Percentiles rank a stretch among this genome's conserved stretches.
phyloP scores from a whole-genome alignment of 441 rosid genomes.

The Pelargonium fulgidum region DNA sequence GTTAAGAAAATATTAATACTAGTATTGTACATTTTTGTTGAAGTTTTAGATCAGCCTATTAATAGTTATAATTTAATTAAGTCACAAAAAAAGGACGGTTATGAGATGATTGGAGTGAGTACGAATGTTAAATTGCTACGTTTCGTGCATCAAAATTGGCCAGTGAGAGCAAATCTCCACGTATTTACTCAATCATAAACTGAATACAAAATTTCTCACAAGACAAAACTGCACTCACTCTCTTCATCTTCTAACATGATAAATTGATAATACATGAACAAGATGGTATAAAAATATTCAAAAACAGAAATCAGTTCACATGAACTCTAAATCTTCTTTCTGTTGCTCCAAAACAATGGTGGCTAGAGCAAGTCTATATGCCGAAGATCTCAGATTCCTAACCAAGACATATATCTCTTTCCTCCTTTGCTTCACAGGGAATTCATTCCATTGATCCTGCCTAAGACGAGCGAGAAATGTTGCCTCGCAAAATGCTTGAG shows the following conservation, averaged over 20 bases:
- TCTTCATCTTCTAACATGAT: neutral
- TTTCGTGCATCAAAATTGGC: too few relatives aligned
- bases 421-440: constrained; percentile 39
- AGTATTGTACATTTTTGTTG: too few relatives aligned
- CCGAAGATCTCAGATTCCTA: constrained; percentile 68
- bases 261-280: neutral
- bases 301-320: constrained; percentile 26
- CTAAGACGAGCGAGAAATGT: constrained; percentile 52
- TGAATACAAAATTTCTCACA: neutral
- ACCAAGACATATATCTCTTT: constrained; percentile 64
- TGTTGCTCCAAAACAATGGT: constrained; percentile 57
- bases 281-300: neutral
- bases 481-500: constrained; percentile 66
- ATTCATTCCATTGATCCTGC: constrained; percentile 60
- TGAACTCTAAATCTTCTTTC: constrained; percentile 39
- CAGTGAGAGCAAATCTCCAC: too few relatives aligned
- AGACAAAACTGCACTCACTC: neutral
- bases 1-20: too few relatives aligned
- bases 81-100: too few relatives aligned
- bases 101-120: too few relatives aligned
- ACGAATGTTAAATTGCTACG: too few relatives aligned
- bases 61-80: too few relatives aligned
- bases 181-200: too few relatives aligned
- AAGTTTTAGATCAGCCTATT: too few relatives aligned
- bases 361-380: constrained; percentile 72